Evolutionary conservation across 108 stramenopile species (phyloP), one percentile per base, ranked within the genome.

Genomic region (Cylindrotheca closterium): DNA sequence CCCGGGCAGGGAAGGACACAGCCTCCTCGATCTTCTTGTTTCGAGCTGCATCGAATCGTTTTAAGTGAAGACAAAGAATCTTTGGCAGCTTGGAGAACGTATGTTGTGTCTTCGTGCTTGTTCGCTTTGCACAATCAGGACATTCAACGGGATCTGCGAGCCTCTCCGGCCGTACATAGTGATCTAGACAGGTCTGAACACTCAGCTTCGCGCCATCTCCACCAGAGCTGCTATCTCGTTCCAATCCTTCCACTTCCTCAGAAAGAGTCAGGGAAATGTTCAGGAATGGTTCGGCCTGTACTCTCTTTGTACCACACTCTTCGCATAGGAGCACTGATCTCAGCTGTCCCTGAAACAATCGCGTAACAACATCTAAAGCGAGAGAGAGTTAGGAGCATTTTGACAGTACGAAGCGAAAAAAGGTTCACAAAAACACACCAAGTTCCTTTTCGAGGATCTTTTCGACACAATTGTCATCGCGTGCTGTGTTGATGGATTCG

Each of bases 41-140:
- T 19, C 59, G 70, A 15, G 79, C 71, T 21, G 85, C 71, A 73
- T 93, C 82, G 62, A 93, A 93, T 26, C 88, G 74, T 58, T 93
- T 93, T 65, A 93, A 67, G 62, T 93, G 91, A 18, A 93, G 71
- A 57, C 85, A 87, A n/a, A 93, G 77, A 15, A 89, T 67, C 34
- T 74, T 68, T 8, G 91, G 91, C 1, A 93, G 75, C 30, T 71
- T 79, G 15, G 82, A 65, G 77, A 93, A 82, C 0, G 86, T 85
- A 28, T 86, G 86, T 59, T 93, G 91, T 60, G 86, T 86, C 57
- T 72, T 59, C 22, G 83, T 81, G 15, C 53, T 48, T 0, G 81
- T 85, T 47, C 85, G 87, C 34, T 62, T 75, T 0, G 68, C 52
- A 65, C 91, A 93, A 7, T 75, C 63, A 22, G 75, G 73, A 51